Conservation (phyloP, 73 alveolate species). For the Paramecium octaurelia region DNA sequence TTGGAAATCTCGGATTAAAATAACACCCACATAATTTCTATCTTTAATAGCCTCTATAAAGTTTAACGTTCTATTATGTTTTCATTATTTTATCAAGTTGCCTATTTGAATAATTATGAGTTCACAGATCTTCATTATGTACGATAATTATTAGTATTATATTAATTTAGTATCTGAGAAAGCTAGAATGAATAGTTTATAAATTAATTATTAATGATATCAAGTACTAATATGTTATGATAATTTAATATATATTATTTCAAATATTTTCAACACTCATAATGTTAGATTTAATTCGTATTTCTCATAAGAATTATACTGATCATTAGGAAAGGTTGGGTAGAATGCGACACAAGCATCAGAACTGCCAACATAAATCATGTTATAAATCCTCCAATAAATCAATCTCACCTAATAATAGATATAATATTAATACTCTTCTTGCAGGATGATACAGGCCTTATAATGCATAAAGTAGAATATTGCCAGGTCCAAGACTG, state of each 20-base stretch:
- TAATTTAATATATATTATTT: neutral
- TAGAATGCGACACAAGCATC: conserved; percentile 92
- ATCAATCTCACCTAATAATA: conserved; percentile 82
- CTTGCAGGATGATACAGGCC: conserved; percentile 99
- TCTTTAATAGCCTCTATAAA: too few relatives aligned
- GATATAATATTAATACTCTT: conserved; percentile 74
- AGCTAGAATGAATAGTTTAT: neutral
- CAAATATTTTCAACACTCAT: conserved; percentile 9
- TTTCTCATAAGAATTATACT: conserved; percentile 52
- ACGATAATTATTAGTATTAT: too few relatives aligned
- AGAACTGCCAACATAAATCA: conserved; percentile 96
- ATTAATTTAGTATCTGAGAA: neutral
- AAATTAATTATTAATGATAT: too few relatives aligned
- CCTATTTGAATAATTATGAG: too few relatives aligned
- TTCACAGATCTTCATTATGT: too few relatives aligned
- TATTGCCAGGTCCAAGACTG: conserved; percentile 97
- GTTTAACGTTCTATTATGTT: too few relatives aligned
- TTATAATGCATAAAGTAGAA: conserved; percentile 81
- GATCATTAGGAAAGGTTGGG: conserved; percentile 82
- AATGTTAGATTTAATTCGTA: conserved; percentile 47
- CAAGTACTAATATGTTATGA: neutral
- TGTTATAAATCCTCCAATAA: conserved; percentile 99
- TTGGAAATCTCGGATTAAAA: too few relatives aligned
- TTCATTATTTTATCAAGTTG: too few relatives aligned
- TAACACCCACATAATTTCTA: too few relatives aligned